These are phyloP conservation scores for Mucuna pruriens DNA, from an alignment of 306 rosid genomes.

Conservation along the genomic window DNA sequence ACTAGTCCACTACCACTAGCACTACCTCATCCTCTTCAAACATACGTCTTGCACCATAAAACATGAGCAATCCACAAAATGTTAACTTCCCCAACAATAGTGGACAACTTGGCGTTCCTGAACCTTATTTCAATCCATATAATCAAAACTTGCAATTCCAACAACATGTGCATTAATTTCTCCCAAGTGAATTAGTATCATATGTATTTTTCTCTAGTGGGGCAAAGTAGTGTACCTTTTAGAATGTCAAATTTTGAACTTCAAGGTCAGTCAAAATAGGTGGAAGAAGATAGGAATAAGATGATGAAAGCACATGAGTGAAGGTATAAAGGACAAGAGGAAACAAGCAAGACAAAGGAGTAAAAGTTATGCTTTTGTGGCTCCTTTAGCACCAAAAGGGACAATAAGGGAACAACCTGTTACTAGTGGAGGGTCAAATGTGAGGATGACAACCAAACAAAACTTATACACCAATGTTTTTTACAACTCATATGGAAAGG, in stretches of 20 bases:
- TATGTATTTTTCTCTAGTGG: not conserved
- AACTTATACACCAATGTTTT: slow-evolving; percentile 20
- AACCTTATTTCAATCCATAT: not conserved
- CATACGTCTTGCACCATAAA: not conserved
- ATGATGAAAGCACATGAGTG: slow-evolving; percentile 35
- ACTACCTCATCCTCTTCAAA: not conserved
- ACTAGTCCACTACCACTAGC: not conserved
- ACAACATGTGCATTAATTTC: not conserved
- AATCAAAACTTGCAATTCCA: not conserved
- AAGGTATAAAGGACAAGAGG: slow-evolving; percentile 48
- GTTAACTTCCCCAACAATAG: not conserved
- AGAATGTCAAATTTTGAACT: not conserved
- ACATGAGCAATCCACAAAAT: not conserved
- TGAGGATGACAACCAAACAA: not conserved
- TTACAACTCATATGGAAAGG: slow-evolving; percentile 60
- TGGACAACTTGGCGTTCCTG: not conserved
- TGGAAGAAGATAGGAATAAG: slow-evolving; percentile 24
- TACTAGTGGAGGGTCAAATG: not conserved
- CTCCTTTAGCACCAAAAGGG: not conserved
- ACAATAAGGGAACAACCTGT: not conserved
- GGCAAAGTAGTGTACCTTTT: too few species aligned
- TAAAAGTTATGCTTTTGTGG: not conserved
- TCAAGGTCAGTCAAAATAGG: not conserved
- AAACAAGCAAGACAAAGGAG: slow-evolving; percentile 53
- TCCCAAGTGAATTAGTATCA: not conserved